Conservation (phyloP, 2,329 filamentous ascomycete species). For the Berkeleyomyces rouxiae region DNA sequence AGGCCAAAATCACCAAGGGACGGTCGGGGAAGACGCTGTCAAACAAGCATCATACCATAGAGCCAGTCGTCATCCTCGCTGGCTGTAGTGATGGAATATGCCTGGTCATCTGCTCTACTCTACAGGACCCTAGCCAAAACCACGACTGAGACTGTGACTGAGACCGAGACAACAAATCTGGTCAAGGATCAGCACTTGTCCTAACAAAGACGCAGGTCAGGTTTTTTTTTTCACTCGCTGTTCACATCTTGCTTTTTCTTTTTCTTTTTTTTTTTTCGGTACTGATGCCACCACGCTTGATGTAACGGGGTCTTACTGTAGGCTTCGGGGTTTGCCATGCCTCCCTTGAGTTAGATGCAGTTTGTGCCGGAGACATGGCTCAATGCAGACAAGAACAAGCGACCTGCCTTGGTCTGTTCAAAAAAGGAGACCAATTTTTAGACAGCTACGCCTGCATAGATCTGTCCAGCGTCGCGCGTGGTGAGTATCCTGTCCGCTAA, state of each 20-base stretch:
- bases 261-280: too few relatives aligned
- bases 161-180: background rate
- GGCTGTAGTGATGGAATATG: background rate
- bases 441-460: too few relatives aligned
- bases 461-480: background rate
- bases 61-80: background rate
- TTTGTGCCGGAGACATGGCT: background rate
- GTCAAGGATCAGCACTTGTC: background rate
- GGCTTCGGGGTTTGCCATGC: background rate
- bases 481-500: background rate
- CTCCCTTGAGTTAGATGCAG: background rate
- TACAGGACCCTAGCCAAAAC: constrained; percentile 1
- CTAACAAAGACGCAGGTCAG: background rate
- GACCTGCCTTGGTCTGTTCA: background rate
- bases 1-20: too few relatives aligned
- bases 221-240: background rate
- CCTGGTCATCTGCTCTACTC: too few relatives aligned
- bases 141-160: background rate
- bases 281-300: background rate
- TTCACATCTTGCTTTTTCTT: background rate
- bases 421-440: too few relatives aligned
- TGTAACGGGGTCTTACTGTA: background rate
- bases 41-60: too few relatives aligned
- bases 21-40: too few relatives aligned
- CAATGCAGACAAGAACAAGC: background rate